A percentile compares a stretch with the other conserved stretches of the same genome.
Conservation (phyloP, 1,284 basidiomycete species). For the Xerocomus subilludens region DNA sequence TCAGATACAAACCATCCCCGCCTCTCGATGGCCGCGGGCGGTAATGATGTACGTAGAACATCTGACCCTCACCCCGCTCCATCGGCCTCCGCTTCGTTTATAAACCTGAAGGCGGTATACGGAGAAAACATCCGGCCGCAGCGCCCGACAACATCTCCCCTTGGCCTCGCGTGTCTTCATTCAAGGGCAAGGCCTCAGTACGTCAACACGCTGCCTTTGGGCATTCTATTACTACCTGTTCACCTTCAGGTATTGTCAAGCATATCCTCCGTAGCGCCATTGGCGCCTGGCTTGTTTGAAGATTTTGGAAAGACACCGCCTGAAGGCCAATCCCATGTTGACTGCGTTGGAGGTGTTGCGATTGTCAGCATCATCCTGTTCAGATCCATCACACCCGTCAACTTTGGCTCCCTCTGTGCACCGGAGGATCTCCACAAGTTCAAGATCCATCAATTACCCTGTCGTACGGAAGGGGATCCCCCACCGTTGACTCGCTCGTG, state of each 20-base stretch:
- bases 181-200: slow-evolving; percentile 96
- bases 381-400: slow-evolving; percentile 97
- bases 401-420: slow-evolving; percentile 83
- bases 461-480: too few relatives aligned
- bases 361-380: slow-evolving; percentile 93
- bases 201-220: slow-evolving; percentile 49
- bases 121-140: slow-evolving; percentile 87
- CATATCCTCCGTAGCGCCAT: slow-evolving; percentile 91
- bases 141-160: slow-evolving; percentile 81
- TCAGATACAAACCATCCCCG: slow-evolving; percentile 56
- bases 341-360: slow-evolving; percentile 99
- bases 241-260: slow-evolving; percentile 80
- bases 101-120: slow-evolving; percentile 79
- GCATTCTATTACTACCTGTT: slow-evolving; percentile 17
- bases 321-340: slow-evolving; percentile 73
- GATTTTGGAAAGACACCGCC: slow-evolving; percentile 82
- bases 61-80: slow-evolving; percentile 62
- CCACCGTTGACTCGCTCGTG: too few relatives aligned
- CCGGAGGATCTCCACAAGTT: slow-evolving; percentile 99
- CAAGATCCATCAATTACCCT: slow-evolving; percentile 97
- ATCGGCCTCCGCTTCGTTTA: slow-evolving; percentile 65
- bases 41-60: slow-evolving; percentile 38
- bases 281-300: slow-evolving; percentile 94
- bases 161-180: slow-evolving; percentile 90
- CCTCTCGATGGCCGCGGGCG: slow-evolving; percentile 51